Percentiles rank a stretch among this genome's conserved stretches.
These are phyloP conservation scores for Cercospora zeae-maydis DNA, from an alignment of 2,329 filamentous ascomycete species.

Conservation along the genomic window DNA sequence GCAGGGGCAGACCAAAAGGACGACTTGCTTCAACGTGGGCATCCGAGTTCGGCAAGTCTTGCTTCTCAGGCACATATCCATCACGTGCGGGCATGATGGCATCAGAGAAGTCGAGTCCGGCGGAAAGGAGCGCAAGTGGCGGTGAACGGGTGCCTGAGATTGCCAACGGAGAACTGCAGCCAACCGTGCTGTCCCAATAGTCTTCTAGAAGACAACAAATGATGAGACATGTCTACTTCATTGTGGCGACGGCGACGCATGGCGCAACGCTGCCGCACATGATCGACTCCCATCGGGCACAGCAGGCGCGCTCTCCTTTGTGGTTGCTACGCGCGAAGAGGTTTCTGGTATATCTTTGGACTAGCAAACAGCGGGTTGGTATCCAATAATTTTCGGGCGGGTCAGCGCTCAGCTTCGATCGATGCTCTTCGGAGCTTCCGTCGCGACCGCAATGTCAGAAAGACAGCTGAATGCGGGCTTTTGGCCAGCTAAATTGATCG, in stretches of 20 bases:
- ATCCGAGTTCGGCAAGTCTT: conserved; percentile 17
- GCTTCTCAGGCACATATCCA: conserved; percentile 5
- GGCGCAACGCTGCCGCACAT: conserved; percentile 21
- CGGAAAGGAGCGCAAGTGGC: conserved; percentile 28
- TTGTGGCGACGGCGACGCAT: conserved; percentile 22
- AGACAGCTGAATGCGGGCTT: background rate
- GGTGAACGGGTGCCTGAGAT: conserved; percentile 29
- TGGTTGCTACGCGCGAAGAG: background rate
- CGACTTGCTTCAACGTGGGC: conserved; percentile 9
- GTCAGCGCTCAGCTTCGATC: conserved; percentile 3
- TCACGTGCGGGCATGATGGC: conserved; percentile 13
- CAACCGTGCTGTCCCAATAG: conserved; percentile 26
- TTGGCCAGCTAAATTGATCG: conserved; percentile 13
- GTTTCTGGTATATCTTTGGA: conserved; percentile 1
- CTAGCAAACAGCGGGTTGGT: background rate
- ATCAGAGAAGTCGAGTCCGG: conserved; percentile 6
- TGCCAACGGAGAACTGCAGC: conserved; percentile 31
- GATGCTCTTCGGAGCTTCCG: conserved; percentile 7
- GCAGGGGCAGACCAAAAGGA: background rate
- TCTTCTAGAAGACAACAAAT: conserved; percentile 32
- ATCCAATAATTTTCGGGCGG: conserved; percentile 6
- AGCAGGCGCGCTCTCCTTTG: conserved; percentile 3
- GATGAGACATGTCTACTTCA: conserved; percentile 25
- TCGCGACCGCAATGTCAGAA: conserved; percentile 3
- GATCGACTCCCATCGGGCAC: conserved; percentile 8